Conservation (phyloP, 2,329 filamentous ascomycete species). For the Cylindrodendrum hubeiense region DNA sequence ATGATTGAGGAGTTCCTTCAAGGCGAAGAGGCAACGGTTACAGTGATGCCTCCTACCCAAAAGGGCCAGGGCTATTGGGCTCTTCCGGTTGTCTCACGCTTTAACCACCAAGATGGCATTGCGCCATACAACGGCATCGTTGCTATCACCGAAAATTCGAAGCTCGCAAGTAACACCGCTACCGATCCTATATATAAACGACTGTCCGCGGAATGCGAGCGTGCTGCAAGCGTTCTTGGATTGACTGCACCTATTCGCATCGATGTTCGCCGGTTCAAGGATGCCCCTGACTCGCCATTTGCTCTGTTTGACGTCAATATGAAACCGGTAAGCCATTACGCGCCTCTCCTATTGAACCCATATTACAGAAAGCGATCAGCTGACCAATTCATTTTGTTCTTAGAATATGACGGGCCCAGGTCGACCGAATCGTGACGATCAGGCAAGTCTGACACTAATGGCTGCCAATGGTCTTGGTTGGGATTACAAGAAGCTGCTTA, state of each 20-base stretch:
- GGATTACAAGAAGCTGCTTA: constrained; percentile 27
- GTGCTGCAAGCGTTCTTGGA: constrained; percentile 52
- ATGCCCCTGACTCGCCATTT: constrained; percentile 50
- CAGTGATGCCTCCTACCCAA: constrained; percentile 61
- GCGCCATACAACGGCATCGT: constrained; percentile 38
- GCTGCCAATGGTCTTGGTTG: constrained; percentile 30
- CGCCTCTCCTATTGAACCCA: background rate
- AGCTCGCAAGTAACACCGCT: constrained; percentile 48
- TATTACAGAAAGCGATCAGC: background rate
- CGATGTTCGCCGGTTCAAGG: constrained; percentile 56
- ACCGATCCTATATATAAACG: constrained; percentile 33
- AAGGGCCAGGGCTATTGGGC: constrained; percentile 52
- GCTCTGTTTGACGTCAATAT: constrained; percentile 65
- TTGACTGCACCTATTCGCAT: constrained; percentile 60
- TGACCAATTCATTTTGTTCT: constrained; percentile 12
- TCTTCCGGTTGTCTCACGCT: constrained; percentile 48
- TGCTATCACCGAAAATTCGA: constrained; percentile 54
- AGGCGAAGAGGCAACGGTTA: constrained; percentile 64
- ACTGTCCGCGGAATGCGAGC: constrained; percentile 54
- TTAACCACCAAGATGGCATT: constrained; percentile 33
- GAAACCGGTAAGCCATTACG: constrained; percentile 57
- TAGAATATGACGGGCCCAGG: constrained; percentile 36
- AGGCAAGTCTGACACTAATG: constrained; percentile 35
- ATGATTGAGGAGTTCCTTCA: constrained; percentile 62
- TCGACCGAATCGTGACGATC: constrained; percentile 32